Evolutionary conservation across 331 rosid genomes (phyloP), one percentile per base, ranked within the genome.

Genomic region (Acacia concinna): DNA sequence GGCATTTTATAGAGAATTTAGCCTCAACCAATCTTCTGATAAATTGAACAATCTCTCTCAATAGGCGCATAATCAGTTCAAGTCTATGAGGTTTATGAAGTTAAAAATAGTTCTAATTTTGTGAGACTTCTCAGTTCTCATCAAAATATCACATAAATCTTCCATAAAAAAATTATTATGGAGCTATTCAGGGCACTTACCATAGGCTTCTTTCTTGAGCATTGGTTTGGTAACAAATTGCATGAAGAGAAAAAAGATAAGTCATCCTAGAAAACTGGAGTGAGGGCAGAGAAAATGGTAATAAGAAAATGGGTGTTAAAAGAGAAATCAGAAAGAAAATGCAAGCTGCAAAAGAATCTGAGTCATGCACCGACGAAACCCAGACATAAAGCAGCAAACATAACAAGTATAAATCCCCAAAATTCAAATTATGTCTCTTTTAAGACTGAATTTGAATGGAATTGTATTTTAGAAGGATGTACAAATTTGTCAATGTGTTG

Each of bases 311-410:
- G 59, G 73, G 57, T 38, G 38, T 32, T 25, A 51, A 79, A 63
- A 73, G 23, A 73, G 20, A 68, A 74, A 71, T 2, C 65, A 44
- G 63, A 78, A 87, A 68, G 68, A 13, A 70, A 49, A 80, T 71
- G 66, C 11, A 74, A 82, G 93, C 99, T 96, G 99, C 78, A 93
- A 85, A 89, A 96, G 99, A 77, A 96, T 90, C 83, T 96, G 97
- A 72, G 99, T 96, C 98, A 96, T 96, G 74, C 90, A 93, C 99
- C 98, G 93, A 43, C 98, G 95, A 73, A 96, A 93, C 77, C 99
- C 98, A 18, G 99, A 91, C 99, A 96, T 96, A 72, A 93, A 87
- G 99, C 93, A 79, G 99, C 97, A 83, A 95, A 96, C 98, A 95
- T 95, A 71, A 95, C 97, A 82, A 96, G 94, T 76, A 84, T 59